These are phyloP conservation scores for Artemisia tridentata DNA, from an alignment of 129 eudicot genomes.

Conservation along the genomic window DNA sequence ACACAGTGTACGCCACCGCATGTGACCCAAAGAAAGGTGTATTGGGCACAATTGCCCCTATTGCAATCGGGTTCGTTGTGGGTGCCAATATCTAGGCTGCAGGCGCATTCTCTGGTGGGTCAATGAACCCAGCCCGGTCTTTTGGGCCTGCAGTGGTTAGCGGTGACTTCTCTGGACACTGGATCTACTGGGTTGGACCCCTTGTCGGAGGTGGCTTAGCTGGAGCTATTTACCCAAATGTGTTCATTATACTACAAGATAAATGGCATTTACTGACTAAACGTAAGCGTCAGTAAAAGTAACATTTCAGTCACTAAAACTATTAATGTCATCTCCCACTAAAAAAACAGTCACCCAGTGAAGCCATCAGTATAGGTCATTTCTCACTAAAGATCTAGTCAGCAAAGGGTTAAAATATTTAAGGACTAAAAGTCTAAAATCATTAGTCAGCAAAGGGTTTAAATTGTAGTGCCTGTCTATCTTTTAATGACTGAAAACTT, in stretches of 20 bases:
- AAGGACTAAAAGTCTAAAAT: no score
- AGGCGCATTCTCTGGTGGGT: constrained; percentile 88
- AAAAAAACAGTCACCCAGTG: no score
- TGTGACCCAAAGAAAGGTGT: constrained; percentile 94
- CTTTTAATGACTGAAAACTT: no score
- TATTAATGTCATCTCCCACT: no score
- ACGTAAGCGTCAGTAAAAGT: no score
- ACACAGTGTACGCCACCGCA: constrained; percentile 87
- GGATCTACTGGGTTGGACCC: constrained; percentile 96
- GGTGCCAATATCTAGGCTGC: constrained; percentile 96
- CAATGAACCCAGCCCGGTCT: constrained; percentile 95
- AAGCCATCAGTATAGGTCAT: no score
- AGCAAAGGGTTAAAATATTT: no score
- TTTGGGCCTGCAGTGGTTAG: constrained; percentile 86
- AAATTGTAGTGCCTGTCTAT: no score
- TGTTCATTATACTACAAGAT: constrained; percentile 38
- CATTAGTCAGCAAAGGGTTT: no score
- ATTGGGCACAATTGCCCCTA: constrained; percentile 74
- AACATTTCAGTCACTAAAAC: no score
- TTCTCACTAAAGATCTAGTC: no score
- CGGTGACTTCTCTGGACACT: constrained; percentile 55
- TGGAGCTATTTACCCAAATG: constrained; percentile 63
- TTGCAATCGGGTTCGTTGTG: constrained; percentile 87
- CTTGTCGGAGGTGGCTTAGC: constrained; percentile 86
- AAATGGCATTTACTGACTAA: no score